Conservation (phyloP, 1,139 yeast genomes). For the Diutina scorzettiae region DNA sequence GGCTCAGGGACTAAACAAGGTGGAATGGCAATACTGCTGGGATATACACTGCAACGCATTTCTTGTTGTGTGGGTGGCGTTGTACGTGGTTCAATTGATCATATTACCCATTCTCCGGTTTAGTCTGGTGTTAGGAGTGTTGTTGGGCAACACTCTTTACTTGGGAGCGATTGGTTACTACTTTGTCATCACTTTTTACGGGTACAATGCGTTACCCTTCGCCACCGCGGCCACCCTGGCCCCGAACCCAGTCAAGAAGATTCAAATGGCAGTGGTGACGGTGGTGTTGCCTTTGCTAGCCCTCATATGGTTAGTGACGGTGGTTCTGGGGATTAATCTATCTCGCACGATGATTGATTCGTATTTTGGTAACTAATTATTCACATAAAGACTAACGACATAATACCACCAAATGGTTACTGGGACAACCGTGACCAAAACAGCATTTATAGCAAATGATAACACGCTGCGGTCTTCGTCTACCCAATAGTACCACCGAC, state of each 20-base stretch:
- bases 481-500: conserved; percentile 4
- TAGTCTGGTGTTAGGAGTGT: conserved; percentile 44
- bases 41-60: conserved; percentile 90
- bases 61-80: conserved; percentile 63
- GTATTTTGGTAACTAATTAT: conserved; percentile 32
- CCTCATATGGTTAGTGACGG: conserved; percentile 42
- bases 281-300: conserved; percentile 43
- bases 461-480: neutral
- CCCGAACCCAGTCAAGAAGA: conserved; percentile 20
- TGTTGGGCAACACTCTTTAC: conserved; percentile 71
- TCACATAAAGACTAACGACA: neutral
- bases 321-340: conserved; percentile 57
- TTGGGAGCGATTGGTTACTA: conserved; percentile 64
- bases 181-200: conserved; percentile 71
- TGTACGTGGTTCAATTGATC: conserved; percentile 68
- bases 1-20: conserved; percentile 32
- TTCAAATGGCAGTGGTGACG: conserved; percentile 28
- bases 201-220: conserved; percentile 77
- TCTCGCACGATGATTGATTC: conserved; percentile 57
- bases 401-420: neutral
- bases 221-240: conserved; percentile 47
- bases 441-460: neutral
- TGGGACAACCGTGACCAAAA: neutral
- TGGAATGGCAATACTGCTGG: conserved; percentile 92
- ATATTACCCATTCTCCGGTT: conserved; percentile 59